These are phyloP conservation scores for Tolypocladium tropicale DNA, from an alignment of 2,329 filamentous ascomycete species.

Conservation along the genomic window DNA sequence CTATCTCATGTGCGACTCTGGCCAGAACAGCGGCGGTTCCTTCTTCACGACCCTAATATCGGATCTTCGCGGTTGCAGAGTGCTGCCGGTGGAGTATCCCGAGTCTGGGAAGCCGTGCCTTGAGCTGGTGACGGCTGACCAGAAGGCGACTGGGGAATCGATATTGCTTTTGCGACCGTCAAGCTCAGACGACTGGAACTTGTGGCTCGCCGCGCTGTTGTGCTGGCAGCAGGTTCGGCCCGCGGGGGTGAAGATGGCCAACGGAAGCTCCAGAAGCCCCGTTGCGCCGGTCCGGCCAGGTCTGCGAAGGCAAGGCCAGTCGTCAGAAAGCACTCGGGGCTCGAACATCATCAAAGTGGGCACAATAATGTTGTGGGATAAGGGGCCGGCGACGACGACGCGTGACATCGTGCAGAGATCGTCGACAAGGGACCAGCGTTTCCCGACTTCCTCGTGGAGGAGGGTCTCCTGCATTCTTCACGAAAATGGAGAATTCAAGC, in stretches of 20 bases:
- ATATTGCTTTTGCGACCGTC: slow-evolving; percentile 53
- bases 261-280: slow-evolving; percentile 23
- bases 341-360: slow-evolving; percentile 89
- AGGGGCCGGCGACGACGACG: slow-evolving; percentile 47
- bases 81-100: slow-evolving; percentile 43
- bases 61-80: slow-evolving; percentile 64
- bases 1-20: slow-evolving; percentile 64
- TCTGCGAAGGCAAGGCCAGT: slow-evolving; percentile 29
- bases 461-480: slow-evolving; percentile 86
- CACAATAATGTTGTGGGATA: slow-evolving; percentile 86
- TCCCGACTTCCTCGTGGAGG: slow-evolving; percentile 60
- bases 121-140: slow-evolving; percentile 42
- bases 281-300: slow-evolving; percentile 29
- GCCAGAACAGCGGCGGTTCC: slow-evolving; percentile 42
- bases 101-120: slow-evolving; percentile 38
- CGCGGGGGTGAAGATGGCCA: slow-evolving; percentile 42
- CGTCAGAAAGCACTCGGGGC: slow-evolving; percentile 20
- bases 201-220: slow-evolving; percentile 71
- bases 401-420: slow-evolving; percentile 45
- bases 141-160: slow-evolving; percentile 33
- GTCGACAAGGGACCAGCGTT: slow-evolving; percentile 45
- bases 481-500: slow-evolving; percentile 88
- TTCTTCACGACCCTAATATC: slow-evolving; percentile 59
- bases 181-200: slow-evolving; percentile 56
- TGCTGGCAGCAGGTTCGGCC: slow-evolving; percentile 72